Conservation (phyloP, 352 stramenopile species). For the Pythium biforme region DNA sequence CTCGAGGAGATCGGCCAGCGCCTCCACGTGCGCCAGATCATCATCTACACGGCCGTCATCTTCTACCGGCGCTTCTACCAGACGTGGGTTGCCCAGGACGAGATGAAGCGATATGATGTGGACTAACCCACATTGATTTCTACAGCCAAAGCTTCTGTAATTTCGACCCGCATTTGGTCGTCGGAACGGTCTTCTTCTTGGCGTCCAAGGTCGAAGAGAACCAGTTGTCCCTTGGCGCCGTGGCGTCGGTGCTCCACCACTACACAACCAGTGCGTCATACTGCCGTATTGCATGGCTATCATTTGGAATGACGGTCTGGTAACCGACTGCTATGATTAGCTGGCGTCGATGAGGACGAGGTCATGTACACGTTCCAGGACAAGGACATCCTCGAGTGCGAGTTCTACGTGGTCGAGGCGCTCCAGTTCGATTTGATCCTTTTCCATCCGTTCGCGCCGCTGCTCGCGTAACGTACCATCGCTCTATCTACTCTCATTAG, state of each 20-base stretch:
- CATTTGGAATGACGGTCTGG: too few species aligned
- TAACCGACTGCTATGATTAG: constrained; percentile 29
- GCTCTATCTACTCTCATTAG: neutral
- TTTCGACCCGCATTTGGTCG: constrained; percentile 85
- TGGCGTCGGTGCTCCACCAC: constrained; percentile 81
- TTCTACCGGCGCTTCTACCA: constrained; percentile 91
- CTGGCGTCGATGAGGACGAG: constrained; percentile 81
- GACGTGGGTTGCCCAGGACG: constrained; percentile 42
- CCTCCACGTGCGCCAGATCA: constrained; percentile 83
- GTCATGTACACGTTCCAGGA: constrained; percentile 88
- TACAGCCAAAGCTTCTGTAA: constrained; percentile 89
- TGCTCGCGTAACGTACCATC: constrained; percentile 62
- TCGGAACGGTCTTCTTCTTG: constrained; percentile 84
- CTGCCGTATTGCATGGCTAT: too few species aligned
- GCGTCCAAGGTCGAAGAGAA: constrained; percentile 88
- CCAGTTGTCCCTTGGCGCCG: constrained; percentile 74
- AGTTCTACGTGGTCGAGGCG: constrained; percentile 88
- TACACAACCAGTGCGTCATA: constrained; percentile 72
- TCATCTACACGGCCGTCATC: constrained; percentile 90
- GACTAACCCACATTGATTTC: neutral
- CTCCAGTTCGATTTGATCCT: constrained; percentile 88
- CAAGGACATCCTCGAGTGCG: constrained; percentile 89
- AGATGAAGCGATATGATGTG: neutral
- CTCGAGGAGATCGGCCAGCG: constrained; percentile 82
- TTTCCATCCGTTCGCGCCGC: constrained; percentile 78